Conservation (phyloP, 2,329 filamentous ascomycete genomes). For the Nothophaeocryptopus gaeumannii region DNA sequence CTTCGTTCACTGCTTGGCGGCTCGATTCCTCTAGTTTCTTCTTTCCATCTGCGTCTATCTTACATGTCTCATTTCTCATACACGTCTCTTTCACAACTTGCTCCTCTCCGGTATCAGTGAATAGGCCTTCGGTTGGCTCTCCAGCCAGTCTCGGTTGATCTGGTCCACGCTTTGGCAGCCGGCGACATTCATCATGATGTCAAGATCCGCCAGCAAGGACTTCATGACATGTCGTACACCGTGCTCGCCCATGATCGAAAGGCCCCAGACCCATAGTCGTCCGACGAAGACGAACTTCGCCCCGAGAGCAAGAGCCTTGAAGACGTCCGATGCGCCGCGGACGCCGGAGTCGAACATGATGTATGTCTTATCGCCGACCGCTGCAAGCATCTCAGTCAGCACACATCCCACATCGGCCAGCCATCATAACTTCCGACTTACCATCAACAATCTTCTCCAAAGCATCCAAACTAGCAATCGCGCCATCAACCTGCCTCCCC, state of each 20-base stretch:
- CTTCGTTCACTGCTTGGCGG: too few relatives aligned
- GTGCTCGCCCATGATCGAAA: conserved; percentile 59
- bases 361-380: conserved; percentile 50
- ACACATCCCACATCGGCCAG: too few relatives aligned
- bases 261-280: conserved; percentile 58
- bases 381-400: conserved; percentile 24
- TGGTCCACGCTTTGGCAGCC: conserved; percentile 54
- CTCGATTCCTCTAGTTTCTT: too few relatives aligned
- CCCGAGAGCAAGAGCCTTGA: conserved; percentile 61
- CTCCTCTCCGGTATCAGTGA: conserved; percentile 27
- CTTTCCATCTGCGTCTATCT: background rate
- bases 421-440: conserved; percentile 26
- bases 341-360: conserved; percentile 62
- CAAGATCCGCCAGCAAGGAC: conserved; percentile 59
- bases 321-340: conserved; percentile 55
- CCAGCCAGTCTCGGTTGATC: conserved; percentile 20
- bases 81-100: conserved; percentile 17
- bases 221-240: conserved; percentile 63
- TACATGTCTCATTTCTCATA: background rate
- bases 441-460: conserved; percentile 57
- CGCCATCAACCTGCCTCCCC: conserved; percentile 63
- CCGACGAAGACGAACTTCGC: conserved; percentile 63
- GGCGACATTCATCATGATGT: conserved; percentile 60
- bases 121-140: conserved; percentile 27
- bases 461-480: conserved; percentile 58